Conservation (phyloP, 2,329 filamentous ascomycete species). For the Plenodomus biglobosus region DNA sequence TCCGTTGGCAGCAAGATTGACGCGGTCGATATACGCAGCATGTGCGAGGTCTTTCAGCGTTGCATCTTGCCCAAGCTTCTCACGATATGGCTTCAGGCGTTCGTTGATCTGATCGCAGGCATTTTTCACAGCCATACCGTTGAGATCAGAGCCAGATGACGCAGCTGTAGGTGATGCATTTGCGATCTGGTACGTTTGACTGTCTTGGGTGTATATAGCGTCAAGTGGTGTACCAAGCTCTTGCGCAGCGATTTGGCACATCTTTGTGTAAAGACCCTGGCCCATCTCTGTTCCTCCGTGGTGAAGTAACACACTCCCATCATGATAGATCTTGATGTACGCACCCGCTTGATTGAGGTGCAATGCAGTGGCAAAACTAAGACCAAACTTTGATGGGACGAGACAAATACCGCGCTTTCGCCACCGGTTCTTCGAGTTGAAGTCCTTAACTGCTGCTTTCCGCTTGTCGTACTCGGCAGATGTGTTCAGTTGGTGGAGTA, state of each 20-base stretch:
- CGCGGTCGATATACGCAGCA: constrained; percentile 89
- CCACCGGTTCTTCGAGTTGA: constrained; percentile 85
- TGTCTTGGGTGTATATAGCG: constrained; percentile 82
- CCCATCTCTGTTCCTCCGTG: constrained; percentile 98
- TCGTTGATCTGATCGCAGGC: constrained; percentile 88
- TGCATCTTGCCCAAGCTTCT: constrained; percentile 74
- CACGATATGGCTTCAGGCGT: constrained; percentile 78
- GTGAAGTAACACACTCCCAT: constrained; percentile 86
- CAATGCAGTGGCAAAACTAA: constrained; percentile 83
- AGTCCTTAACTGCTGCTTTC: constrained; percentile 68
- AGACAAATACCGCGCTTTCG: constrained; percentile 84
- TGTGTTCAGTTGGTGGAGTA: constrained; percentile 80
- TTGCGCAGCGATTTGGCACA: constrained; percentile 91
- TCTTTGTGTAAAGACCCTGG: constrained; percentile 93
- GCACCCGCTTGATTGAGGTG: constrained; percentile 95
- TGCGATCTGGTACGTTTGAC: constrained; percentile 81
- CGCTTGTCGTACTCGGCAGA: constrained; percentile 72
- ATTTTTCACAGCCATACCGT: constrained; percentile 91
- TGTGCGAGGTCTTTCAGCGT: constrained; percentile 84
- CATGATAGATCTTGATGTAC: constrained; percentile 92
- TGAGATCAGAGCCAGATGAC: constrained; percentile 89
- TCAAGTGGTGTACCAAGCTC: constrained; percentile 80
- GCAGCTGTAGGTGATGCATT: constrained; percentile 92
- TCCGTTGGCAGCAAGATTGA: constrained; percentile 91
- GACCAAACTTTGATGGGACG: constrained; percentile 94